Evolutionary conservation across 129 eudicot genomes (phyloP).

Genomic region (Erigeron canadensis): DNA sequence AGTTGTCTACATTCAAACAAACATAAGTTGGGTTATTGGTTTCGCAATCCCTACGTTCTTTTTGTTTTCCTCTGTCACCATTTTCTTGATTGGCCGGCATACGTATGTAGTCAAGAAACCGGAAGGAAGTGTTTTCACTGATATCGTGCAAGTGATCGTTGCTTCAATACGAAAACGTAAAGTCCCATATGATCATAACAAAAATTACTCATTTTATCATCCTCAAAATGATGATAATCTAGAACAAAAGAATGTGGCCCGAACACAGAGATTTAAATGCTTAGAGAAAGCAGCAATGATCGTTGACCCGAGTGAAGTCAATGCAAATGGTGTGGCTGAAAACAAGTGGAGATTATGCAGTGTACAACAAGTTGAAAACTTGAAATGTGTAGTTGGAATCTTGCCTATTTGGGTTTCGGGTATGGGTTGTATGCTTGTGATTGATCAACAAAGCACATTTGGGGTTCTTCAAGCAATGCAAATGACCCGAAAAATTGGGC

Average conservation of each 20-base stretch:
- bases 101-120: conserved; percentile 46
- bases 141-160: conserved; percentile 44
- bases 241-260: background rate
- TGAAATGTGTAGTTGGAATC: conserved; percentile 51
- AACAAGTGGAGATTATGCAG: conserved; percentile 56
- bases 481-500: conserved; percentile 40
- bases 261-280: conserved; percentile 42
- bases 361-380: conserved; percentile 58
- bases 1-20: conserved; percentile 69
- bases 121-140: conserved; percentile 54
- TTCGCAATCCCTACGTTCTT: conserved; percentile 59
- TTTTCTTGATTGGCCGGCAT: conserved; percentile 56
- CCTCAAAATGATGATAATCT: conserved; percentile 10
- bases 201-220: conserved; percentile 23
- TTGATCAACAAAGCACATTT: conserved; percentile 61
- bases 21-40: conserved; percentile 67
- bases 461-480: conserved; percentile 69
- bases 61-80: conserved; percentile 34
- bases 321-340: conserved; percentile 22
- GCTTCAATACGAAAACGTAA: conserved; percentile 58
- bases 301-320: conserved; percentile 41
- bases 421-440: conserved; percentile 49
- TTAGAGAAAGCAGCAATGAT: conserved; percentile 65
- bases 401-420: conserved; percentile 67
- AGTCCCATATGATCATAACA: background rate